Evolutionary conservation across 1,284 basidiomycete genomes (phyloP), one percentile per base, ranked within the genome.

Genomic region (Pisolithus thermaeus): DNA sequence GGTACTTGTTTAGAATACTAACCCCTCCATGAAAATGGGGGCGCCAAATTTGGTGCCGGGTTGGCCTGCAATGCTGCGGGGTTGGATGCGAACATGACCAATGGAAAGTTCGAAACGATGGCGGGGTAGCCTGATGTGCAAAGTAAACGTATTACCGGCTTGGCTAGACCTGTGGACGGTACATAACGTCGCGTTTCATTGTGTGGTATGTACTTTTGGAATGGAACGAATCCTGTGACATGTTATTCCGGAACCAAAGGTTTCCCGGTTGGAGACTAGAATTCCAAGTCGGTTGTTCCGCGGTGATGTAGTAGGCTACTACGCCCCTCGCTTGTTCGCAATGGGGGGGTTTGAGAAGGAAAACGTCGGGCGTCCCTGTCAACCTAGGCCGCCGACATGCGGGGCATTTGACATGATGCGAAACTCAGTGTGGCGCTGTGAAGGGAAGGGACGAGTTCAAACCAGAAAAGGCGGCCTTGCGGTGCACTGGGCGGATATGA

Each of bases 401-500:
- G 28, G 28, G 3, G 28, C 3, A 1, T 11, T 35, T 35, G 32
- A 35, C 32, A 14, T 35, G 32, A 14, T 35, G 32, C 32, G 32
- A 20, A n/a, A 35, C 32, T 14, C 32, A 14, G 16, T 35, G 32
- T 35, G 23, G 23, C 20, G 39, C 8, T 22, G 12, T 20, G 20
- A 20, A 25, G 59, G 67, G 25, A 61, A 48, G 9, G 32, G 20
- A 50, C 52, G 35, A 37, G 40, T 30, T 38, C 52, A 43, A 65
- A 56, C 66, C 61, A 14, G 50, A 63, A 64, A 1, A 45, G 55
- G 65, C 12, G 32, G 11, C 22, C 9, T 49, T 39, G 28, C 46
- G 28, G 52, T 50, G 47, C 41, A 49, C 46, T 22, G 28, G 58
- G 63, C 64, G 64, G 66, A 69, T 56, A 69, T 65, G 67, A 65